Evolutionary conservation across 2,329 filamentous ascomycete genomes (phyloP), one percentile per base, ranked within the genome.

Genomic region (Plectosphaerella cucumerina): DNA sequence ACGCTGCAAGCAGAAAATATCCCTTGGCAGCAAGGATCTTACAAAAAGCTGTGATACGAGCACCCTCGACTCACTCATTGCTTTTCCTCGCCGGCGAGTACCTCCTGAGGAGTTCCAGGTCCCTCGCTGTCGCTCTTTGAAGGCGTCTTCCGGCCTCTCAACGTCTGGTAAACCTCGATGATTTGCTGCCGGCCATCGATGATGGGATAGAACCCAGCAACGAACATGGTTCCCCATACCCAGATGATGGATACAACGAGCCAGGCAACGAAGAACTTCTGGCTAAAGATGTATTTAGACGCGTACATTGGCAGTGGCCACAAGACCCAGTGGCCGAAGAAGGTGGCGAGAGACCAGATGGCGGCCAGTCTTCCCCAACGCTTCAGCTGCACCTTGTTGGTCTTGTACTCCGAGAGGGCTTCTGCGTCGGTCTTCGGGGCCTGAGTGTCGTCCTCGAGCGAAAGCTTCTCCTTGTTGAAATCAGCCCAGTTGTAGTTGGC

Each of bases 251-350:
- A 69, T 0, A 81, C 62, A 0, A 76, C 65, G 1, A 80, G 60
- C 77, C 77, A 81, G 0, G 74, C 77, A 1, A 65, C 62, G 46
- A 73, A 81, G 53, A 80, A 80, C 33, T 60, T 61, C 50, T 73
- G 72, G 2, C 65, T 64, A 54, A 79, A 80, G 0, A 79, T 62
- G 50, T 79, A 79, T 9, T 70, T 68, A 0, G 74, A 69, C 0
- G 70, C 77, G 55, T 80, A 80, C 75, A 80, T 81, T 0, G 76
- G 76, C 43, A 80, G 62, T 1, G 77, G 77, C 76, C 76, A 81
- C 3, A 80, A 52, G 1, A 80, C 74, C 75, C 74, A 78, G 48
- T 79, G 76, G 0, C 76, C 76, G 1, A 79, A 50, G 48, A 80
- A 79, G 0, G 76, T 80, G 0, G 74, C 75, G 0, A 67, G 54